phyloP scores from a whole-genome alignment of 768 basidiomycete genomes.

The Trametes punicea region DNA sequence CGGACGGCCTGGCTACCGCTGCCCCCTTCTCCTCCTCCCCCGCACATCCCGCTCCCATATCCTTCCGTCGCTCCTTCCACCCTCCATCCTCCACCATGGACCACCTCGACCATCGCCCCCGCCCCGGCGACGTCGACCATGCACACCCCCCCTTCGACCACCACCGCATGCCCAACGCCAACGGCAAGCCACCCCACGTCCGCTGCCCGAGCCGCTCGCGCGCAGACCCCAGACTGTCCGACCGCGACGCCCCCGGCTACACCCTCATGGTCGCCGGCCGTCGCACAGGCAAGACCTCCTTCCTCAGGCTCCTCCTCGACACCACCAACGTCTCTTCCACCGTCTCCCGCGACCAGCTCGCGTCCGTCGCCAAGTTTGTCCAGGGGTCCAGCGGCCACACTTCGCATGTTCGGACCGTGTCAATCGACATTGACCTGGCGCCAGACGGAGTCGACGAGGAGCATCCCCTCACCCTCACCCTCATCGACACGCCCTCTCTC shows the following conservation, averaged over 20 bases:
- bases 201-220: slow-evolving; percentile 27
- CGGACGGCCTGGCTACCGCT: no score
- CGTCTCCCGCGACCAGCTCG: slow-evolving; percentile 71
- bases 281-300: slow-evolving; percentile 83
- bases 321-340: slow-evolving; percentile 64
- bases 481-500: slow-evolving; percentile 81
- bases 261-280: slow-evolving; percentile 81
- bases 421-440: slow-evolving; percentile 68
- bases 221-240: slow-evolving; percentile 10
- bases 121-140: slow-evolving; percentile 42
- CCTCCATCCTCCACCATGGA: slow-evolving; percentile 54
- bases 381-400: slow-evolving; percentile 73
- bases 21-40: slow-evolving; percentile 40
- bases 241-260: slow-evolving; percentile 43
- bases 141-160: slow-evolving; percentile 23
- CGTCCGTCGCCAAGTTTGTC: slow-evolving; percentile 78
- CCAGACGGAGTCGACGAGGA: slow-evolving; percentile 42
- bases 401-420: slow-evolving; percentile 64
- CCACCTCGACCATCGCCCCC: slow-evolving; percentile 48
- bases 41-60: slow-evolving; percentile 50
- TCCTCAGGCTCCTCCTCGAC: slow-evolving; percentile 82
- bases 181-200: slow-evolving; percentile 27
- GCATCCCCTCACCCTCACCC: slow-evolving; percentile 57
- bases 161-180: slow-evolving; percentile 17
- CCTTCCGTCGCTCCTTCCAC: slow-evolving; percentile 47